phyloP scores from a whole-genome alignment of 805 yeast genomes.

The Nakazawaea peltata region DNA sequence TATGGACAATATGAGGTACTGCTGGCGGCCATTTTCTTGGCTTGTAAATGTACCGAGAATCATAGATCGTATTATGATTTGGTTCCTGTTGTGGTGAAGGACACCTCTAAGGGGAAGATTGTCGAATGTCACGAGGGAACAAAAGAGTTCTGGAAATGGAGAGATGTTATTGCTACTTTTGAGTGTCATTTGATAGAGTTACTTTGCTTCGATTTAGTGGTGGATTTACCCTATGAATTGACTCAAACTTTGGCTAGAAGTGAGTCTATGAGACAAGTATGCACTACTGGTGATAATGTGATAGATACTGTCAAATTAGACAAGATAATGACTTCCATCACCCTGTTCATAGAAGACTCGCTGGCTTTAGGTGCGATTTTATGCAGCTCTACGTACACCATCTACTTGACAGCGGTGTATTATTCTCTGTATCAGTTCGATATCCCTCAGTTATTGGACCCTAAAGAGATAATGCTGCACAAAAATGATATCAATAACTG shows the following conservation, averaged over 20 bases:
- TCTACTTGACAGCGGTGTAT: conserved; percentile 1
- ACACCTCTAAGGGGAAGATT: conserved; percentile 33
- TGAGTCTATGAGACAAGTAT: neutral
- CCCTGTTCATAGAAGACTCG: conserved; percentile 6
- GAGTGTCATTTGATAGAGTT: conserved; percentile 38
- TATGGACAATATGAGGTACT: conserved; percentile 43
- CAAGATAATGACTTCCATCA: conserved; percentile 4
- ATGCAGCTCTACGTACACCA: neutral
- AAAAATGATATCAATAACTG: too few relatives aligned
- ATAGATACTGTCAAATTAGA: conserved; percentile 4
- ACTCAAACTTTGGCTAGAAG: conserved; percentile 6
- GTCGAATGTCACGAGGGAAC: conserved; percentile 33
- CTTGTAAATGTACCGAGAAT: conserved; percentile 47
- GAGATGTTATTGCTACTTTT: conserved; percentile 33
- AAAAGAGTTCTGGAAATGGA: conserved; percentile 44
- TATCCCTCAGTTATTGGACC: neutral
- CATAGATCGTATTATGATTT: conserved; percentile 39
- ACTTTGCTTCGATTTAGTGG: conserved; percentile 38
- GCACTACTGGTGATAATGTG: conserved; percentile 1
- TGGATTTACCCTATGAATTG: conserved; percentile 29
- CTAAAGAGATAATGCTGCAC: too few relatives aligned
- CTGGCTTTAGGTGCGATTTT: conserved; percentile 1
- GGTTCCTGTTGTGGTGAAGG: conserved; percentile 38
- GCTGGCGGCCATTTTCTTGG: conserved; percentile 42
- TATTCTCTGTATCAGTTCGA: conserved; percentile 1